A percentile compares a stretch with the other conserved stretches of the same genome.
These are phyloP conservation scores for Saxophila tyrrhenica DNA, from an alignment of 495 filamentous ascomycete species.

Conservation along the genomic window DNA sequence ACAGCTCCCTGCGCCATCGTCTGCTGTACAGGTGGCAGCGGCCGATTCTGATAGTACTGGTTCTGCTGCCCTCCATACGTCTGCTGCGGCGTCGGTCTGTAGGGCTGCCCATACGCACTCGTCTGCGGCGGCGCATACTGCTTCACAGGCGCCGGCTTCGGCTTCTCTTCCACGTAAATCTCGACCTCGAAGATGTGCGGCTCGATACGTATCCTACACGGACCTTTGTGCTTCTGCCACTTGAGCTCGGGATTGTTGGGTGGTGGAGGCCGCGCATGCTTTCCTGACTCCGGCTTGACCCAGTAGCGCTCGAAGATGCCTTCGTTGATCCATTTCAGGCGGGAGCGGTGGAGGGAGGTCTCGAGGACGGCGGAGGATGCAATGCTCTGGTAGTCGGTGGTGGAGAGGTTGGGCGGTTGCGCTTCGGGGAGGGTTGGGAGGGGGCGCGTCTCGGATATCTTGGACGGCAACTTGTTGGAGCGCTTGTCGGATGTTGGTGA, in stretches of 20 bases:
- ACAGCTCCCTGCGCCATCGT: slow-evolving; percentile 26
- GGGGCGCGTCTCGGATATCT: slow-evolving; percentile 51
- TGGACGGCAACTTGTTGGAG: slow-evolving; percentile 50
- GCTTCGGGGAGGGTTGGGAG: slow-evolving; percentile 62
- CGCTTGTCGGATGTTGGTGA: slow-evolving; percentile 32
- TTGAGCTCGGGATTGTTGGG: slow-evolving; percentile 76
- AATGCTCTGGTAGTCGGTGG: slow-evolving; percentile 67
- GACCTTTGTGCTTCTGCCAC: slow-evolving; percentile 73
- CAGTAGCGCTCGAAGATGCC: slow-evolving; percentile 89
- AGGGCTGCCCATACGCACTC: slow-evolving; percentile 13
- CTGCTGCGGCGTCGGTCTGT: slow-evolving; percentile 11
- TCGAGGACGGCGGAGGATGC: slow-evolving; percentile 63
- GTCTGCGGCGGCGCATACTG: slow-evolving; percentile 45
- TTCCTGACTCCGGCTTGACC: slow-evolving; percentile 54
- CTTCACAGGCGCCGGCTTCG: slow-evolving; percentile 40
- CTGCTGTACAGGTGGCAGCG: slow-evolving; percentile 28
- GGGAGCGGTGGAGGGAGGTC: slow-evolving; percentile 72
- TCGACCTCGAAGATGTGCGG: slow-evolving; percentile 84
- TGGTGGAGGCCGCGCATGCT: slow-evolving; percentile 29
- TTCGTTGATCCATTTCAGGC: slow-evolving; percentile 76
- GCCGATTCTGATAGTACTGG: slow-evolving; percentile 14
- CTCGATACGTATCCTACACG: slow-evolving; percentile 70
- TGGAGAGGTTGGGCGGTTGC: slow-evolving; percentile 52
- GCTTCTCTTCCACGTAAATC: slow-evolving; percentile 75
- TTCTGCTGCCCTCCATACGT: slow-evolving; percentile 14